Evolutionary conservation across 208 protist genomes (phyloP), one percentile per base, ranked within the genome.

Genomic region (Borovskyia barvae): DNA sequence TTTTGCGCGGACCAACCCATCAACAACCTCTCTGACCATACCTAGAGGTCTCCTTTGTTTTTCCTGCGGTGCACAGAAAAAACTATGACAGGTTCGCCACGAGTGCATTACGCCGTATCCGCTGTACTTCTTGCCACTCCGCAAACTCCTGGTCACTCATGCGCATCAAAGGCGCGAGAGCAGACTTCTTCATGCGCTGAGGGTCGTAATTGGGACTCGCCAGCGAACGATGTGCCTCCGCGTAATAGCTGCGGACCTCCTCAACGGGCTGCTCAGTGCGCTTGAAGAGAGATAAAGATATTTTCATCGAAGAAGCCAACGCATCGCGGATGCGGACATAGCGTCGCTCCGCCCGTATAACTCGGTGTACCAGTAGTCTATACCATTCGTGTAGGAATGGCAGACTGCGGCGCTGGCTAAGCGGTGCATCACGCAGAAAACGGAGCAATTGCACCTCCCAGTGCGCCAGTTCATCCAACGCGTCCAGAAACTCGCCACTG

Each of bases 141-240:
- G 54, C 63, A 51, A 90, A 89, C 72, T 89, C 84, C 14, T 48
- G 39, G 26, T 77, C 67, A 9, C 52, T 85, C 87, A 94, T 94
- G 29, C 69, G 58, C 68, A 94, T 71, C 12, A 90, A 66, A 4
- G 79, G 72, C n/a, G 80, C 83, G 11, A 88, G 65, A 4, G 57
- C 52, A 2, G 81, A 87, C 52, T 90, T 88, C 53, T 91, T 88
- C 84, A 94, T 94, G 5, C 77, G 72, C 5, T 80, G 48, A 14
- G 82, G 82, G 52, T 94, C 87, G 72, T 94, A 94, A 64, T 89
- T 94, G 19, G 81, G 64, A 30, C 77, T 87, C 1, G 82, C 69
- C 2, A 94, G 72, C 17, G 80, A 88, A 35, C 77, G 72, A 53
- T 94, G 87, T 24, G 83, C 82, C 54, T 91, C 87, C 1, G 75